These are phyloP conservation scores for Phialophora expanda DNA, from an alignment of 2,329 filamentous ascomycete genomes.

Conservation along the genomic window DNA sequence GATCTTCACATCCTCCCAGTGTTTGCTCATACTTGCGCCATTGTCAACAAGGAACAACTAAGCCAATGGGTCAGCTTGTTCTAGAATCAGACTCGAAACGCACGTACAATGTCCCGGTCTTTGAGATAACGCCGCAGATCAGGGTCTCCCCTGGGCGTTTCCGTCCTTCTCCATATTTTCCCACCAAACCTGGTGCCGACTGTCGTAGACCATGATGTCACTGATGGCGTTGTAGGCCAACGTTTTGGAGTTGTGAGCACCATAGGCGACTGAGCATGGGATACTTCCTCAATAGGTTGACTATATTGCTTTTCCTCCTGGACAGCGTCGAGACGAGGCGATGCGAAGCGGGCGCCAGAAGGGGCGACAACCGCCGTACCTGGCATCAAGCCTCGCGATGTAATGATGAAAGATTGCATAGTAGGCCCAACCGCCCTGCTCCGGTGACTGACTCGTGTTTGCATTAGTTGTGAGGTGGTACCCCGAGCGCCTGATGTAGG, in stretches of 20 bases:
- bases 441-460: neutral
- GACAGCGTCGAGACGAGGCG: neutral
- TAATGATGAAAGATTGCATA: neutral
- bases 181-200: neutral
- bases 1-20: constrained; percentile 39
- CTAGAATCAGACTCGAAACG: neutral
- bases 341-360: neutral
- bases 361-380: too few species aligned
- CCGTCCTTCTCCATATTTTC: neutral
- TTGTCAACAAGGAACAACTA: constrained; percentile 43
- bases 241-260: neutral
- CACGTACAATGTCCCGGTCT: constrained; percentile 35
- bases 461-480: neutral
- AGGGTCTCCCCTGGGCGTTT: neutral
- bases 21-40: constrained; percentile 38
- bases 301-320: neutral
- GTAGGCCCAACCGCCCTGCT: neutral
- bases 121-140: constrained; percentile 22
- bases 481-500: neutral
- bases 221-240: neutral
- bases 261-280: neutral
- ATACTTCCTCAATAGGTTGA: neutral
- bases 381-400: neutral
- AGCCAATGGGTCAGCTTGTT: neutral
- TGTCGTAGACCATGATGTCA: neutral